Conservation (phyloP, 805 yeast species). For the Lipomyces kockii region DNA sequence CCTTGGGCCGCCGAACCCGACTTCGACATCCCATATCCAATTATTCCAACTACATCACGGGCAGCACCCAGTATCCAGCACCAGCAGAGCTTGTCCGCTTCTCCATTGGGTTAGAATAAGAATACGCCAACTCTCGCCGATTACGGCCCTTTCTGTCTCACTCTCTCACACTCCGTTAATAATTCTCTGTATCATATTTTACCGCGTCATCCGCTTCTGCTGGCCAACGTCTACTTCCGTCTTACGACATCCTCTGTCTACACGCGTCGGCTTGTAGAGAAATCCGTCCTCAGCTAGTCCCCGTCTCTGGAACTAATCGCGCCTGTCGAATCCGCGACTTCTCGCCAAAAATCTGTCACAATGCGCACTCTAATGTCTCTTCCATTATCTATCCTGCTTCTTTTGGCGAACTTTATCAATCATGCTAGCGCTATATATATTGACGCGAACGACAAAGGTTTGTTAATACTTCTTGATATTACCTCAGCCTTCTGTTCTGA, state of each 20-base stretch:
- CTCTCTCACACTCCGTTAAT: too few relatives aligned
- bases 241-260: too few relatives aligned
- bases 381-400: not conserved
- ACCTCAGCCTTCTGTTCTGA: not conserved
- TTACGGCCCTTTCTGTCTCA: too few relatives aligned
- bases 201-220: too few relatives aligned
- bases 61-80: too few relatives aligned
- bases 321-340: not conserved
- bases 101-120: too few relatives aligned
- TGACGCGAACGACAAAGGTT: not conserved
- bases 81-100: too few relatives aligned
- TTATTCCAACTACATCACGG: not conserved
- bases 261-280: too few relatives aligned
- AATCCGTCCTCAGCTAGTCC: not conserved
- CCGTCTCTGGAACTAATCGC: not conserved
- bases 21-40: not conserved
- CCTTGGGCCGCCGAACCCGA: too few relatives aligned
- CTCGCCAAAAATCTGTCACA: not conserved
- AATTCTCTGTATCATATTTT: too few relatives aligned
- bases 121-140: too few relatives aligned
- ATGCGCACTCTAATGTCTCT: not conserved
- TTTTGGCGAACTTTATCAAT: not conserved
- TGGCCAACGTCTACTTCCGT: too few relatives aligned
- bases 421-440: not conserved
- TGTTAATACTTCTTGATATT: not conserved